Percentiles rank a stretch among this genome's conserved stretches.
Conservation (phyloP, 2,329 filamentous ascomycete genomes). For the Pseudogymnoascus sp. region DNA sequence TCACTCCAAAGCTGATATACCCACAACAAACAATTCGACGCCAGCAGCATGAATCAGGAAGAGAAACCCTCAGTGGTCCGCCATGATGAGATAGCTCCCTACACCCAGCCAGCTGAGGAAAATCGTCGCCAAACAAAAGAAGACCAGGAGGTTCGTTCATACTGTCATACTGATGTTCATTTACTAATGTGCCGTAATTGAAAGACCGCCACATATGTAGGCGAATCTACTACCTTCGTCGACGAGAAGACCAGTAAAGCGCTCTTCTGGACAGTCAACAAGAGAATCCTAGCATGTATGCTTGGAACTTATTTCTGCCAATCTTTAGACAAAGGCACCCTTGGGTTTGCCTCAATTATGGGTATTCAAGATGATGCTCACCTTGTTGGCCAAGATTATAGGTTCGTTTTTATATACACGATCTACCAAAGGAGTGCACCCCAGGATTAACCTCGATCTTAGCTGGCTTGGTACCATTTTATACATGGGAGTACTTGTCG, state of each 20-base stretch:
- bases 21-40: background rate
- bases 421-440: conserved; percentile 13
- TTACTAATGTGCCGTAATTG: background rate
- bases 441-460: background rate
- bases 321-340: conserved; percentile 28
- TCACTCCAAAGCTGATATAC: background rate
- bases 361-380: conserved; percentile 19
- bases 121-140: background rate
- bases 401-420: conserved; percentile 12
- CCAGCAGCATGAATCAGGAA: background rate
- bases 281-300: conserved; percentile 41
- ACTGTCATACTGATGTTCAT: background rate
- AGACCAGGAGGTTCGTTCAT: background rate
- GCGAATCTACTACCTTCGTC: conserved; percentile 18
- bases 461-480: conserved; percentile 23
- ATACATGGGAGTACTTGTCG: conserved; percentile 23
- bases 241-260: conserved; percentile 42
- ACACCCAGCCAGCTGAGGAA: background rate
- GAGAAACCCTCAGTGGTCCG: background rate
- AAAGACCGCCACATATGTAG: conserved; percentile 13
- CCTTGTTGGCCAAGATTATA: conserved; percentile 21
- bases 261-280: conserved; percentile 41
- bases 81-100: conserved; percentile 5
- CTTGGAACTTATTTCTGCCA: conserved; percentile 40
- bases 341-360: conserved; percentile 24